phyloP scores from a whole-genome alignment of 257 asterid genomes.

The Solanum bulbocastanum region DNA sequence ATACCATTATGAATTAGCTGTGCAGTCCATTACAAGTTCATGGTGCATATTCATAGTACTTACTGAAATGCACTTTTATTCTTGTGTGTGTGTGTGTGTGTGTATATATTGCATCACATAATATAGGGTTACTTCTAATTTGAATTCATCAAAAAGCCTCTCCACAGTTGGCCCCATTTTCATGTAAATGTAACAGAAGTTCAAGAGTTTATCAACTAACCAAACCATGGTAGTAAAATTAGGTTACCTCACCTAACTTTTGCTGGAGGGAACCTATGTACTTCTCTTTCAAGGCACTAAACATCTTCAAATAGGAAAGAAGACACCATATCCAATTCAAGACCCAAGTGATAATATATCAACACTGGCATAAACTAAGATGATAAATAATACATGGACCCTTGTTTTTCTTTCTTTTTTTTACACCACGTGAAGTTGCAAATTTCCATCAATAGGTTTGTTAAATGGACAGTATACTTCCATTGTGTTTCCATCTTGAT shows the following conservation, averaged over 20 bases:
- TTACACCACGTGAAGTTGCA: not conserved
- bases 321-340: not conserved
- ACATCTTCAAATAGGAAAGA: not conserved
- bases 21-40: not conserved
- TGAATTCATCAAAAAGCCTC: not conserved
- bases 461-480: not conserved
- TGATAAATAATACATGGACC: not conserved
- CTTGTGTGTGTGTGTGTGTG: not conserved
- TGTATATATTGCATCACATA: not conserved
- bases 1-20: not conserved
- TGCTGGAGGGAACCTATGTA: not conserved
- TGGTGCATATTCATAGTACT: not conserved
- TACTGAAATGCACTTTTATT: not conserved
- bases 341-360: not conserved
- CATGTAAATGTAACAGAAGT: not conserved
- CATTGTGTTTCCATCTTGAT: not conserved
- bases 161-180: not conserved
- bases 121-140: not conserved
- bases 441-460: not conserved
- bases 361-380: not conserved
- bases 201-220: not conserved
- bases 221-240: not conserved
- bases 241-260: not conserved
- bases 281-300: not conserved
- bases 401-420: not conserved